Percentiles rank a stretch among this genome's conserved stretches.
phyloP scores from a whole-genome alignment of 306 rosid genomes.

The Inga laurina region DNA sequence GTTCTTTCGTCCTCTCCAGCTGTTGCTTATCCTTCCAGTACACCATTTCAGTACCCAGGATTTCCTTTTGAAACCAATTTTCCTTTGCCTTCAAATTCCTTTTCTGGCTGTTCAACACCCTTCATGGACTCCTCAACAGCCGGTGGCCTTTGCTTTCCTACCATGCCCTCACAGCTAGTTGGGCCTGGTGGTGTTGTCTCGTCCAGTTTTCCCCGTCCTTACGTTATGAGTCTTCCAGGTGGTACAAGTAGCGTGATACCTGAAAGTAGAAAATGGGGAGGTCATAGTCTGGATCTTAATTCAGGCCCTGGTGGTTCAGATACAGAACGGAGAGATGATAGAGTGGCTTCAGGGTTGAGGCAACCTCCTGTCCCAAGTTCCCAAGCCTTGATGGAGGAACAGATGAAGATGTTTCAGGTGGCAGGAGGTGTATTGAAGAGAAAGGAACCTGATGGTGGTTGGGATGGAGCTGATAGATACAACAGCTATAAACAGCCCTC shows the following conservation, averaged over 20 bases:
- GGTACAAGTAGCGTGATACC: constrained; percentile 66
- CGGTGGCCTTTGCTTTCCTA: constrained; percentile 77
- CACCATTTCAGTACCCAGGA: constrained; percentile 76
- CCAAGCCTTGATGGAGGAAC: constrained; percentile 76
- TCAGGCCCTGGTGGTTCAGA: constrained; percentile 78
- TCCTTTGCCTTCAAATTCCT: constrained; percentile 72
- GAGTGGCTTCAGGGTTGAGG: constrained; percentile 63
- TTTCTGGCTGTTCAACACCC: constrained; percentile 77
- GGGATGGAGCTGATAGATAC: constrained; percentile 79
- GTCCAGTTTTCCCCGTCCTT: constrained; percentile 72
- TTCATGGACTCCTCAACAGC: constrained; percentile 80
- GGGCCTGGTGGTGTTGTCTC: constrained; percentile 75
- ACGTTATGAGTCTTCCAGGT: constrained; percentile 77
- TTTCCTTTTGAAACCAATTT: constrained; percentile 88
- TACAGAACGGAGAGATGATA: constrained; percentile 72
- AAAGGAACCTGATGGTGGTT: constrained; percentile 86
- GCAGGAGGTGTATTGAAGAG: constrained; percentile 72
- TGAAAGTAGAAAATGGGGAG: constrained; percentile 89
- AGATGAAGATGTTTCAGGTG: constrained; percentile 72
- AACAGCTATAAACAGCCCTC: constrained; percentile 77
- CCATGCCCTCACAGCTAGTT: constrained; percentile 73
- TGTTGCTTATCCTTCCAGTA: constrained; percentile 63
- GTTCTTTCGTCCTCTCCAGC: constrained; percentile 89
- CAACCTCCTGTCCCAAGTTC: constrained; percentile 69
- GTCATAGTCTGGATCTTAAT: constrained; percentile 89